Percentiles rank a stretch among this genome's conserved stretches.
These are phyloP conservation scores for Daucus carota DNA, from an alignment of 129 eudicot species.

Conservation along the genomic window DH1_v3.0 NC_030388.2:12950501-12951000, in stretches of 20 bases:
- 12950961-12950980: neutral
- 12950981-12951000: neutral
- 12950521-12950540: neutral
- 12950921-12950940: neutral
- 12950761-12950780: neutral
- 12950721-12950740: neutral
- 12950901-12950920: neutral
- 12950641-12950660: no score
- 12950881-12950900: neutral
- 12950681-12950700: no score
- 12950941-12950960: neutral
- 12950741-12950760: neutral
- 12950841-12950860: neutral
- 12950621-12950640: neutral
- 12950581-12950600: neutral
- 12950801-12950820: neutral
- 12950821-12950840: neutral
- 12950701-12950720: neutral
- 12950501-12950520: neutral
- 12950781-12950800: neutral
- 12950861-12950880: neutral
- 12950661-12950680: neutral
- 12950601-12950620: neutral
- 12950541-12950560: neutral
- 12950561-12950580: neutral